Evolutionary conservation across 1,284 basidiomycete genomes (phyloP).

Genomic region (Boletus sp.): DNA sequence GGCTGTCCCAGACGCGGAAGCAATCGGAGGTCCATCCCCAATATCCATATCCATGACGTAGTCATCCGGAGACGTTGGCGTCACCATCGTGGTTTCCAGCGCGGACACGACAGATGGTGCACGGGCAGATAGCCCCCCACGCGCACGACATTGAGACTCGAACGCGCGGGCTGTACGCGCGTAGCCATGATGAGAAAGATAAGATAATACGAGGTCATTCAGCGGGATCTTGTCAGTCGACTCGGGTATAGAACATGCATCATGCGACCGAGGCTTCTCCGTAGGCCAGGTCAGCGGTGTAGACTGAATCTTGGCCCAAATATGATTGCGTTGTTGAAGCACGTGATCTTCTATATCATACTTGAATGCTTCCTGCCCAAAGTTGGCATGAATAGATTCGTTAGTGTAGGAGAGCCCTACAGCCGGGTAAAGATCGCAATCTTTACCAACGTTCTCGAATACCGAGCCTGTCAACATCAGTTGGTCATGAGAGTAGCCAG

Average conservation of each 20-base stretch:
- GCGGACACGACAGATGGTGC: constrained; percentile 2
- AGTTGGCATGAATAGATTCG: constrained; percentile 81
- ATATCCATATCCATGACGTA: constrained; percentile 52
- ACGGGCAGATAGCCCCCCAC: constrained; percentile 29
- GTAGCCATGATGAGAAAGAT: constrained; percentile 82
- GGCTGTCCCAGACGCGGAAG: constrained; percentile 9
- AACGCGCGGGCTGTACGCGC: constrained; percentile 69
- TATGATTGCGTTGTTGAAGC: constrained; percentile 60
- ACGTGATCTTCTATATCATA: constrained; percentile 88
- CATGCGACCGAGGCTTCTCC: constrained; percentile 21
- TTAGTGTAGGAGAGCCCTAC: constrained; percentile 80
- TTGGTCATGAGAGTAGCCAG: constrained; percentile 16
- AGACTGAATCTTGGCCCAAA: constrained; percentile 66
- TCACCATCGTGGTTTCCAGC: constrained; percentile 9
- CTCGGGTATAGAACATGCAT: constrained; percentile 17
- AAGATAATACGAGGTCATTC: constrained; percentile 75
- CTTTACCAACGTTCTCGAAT: constrained; percentile 74
- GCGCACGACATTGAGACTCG: constrained; percentile 48
- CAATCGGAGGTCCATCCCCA: constrained; percentile 19
- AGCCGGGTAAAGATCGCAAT: constrained; percentile 75
- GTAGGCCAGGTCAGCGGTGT: constrained; percentile 47
- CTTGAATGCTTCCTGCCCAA: constrained; percentile 82
- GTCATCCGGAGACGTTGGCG: constrained; percentile 40
- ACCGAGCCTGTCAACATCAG: constrained; percentile 54
- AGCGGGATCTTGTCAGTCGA: constrained; percentile 46